These are phyloP conservation scores for Pelargonium cotyledonis DNA, from an alignment of 441 rosid genomes.

Conservation along the genomic window DNA sequence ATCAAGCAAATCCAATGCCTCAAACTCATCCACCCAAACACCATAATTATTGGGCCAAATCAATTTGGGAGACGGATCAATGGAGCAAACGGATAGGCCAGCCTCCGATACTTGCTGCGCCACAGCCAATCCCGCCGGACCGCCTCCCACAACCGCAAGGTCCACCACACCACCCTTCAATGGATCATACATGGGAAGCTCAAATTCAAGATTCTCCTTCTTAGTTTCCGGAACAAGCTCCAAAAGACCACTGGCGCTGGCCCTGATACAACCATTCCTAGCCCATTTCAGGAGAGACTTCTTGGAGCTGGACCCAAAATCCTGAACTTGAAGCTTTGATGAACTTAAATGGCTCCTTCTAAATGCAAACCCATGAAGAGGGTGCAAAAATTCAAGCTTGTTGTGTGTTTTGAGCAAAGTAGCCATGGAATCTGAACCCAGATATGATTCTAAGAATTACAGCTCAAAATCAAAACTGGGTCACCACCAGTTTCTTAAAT, in stretches of 20 bases:
- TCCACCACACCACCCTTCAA: conserved; percentile 57
- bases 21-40: conserved; percentile 97
- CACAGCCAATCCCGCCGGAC: conserved; percentile 93
- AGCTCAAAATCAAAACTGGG: conserved; percentile 19
- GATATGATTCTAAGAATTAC: conserved; percentile 8
- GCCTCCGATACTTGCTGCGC: conserved; percentile 91
- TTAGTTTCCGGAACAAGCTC: conserved; percentile 86
- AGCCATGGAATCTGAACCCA: conserved; percentile 43
- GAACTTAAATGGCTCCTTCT: conserved; percentile 37
- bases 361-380: conserved; percentile 47
- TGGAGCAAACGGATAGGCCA: conserved; percentile 77
- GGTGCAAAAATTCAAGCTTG: conserved; percentile 56
- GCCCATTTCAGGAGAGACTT: conserved; percentile 23
- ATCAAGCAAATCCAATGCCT: conserved; percentile 89
- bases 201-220: conserved; percentile 77
- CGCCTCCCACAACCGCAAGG: conserved; percentile 91
- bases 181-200: conserved; percentile 68
- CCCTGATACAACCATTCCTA: conserved; percentile 32
- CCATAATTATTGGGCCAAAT: conserved; percentile 98
- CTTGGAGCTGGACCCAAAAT: conserved; percentile 30
- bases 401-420: conserved; percentile 60
- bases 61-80: conserved; percentile 77
- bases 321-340: conserved; percentile 31
- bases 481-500: conserved; percentile 17
- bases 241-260: conserved; percentile 53